These are phyloP conservation scores for Purpureocillium takamizusanense DNA, from an alignment of 2,329 filamentous ascomycete genomes.

Conservation along the genomic window DNA sequence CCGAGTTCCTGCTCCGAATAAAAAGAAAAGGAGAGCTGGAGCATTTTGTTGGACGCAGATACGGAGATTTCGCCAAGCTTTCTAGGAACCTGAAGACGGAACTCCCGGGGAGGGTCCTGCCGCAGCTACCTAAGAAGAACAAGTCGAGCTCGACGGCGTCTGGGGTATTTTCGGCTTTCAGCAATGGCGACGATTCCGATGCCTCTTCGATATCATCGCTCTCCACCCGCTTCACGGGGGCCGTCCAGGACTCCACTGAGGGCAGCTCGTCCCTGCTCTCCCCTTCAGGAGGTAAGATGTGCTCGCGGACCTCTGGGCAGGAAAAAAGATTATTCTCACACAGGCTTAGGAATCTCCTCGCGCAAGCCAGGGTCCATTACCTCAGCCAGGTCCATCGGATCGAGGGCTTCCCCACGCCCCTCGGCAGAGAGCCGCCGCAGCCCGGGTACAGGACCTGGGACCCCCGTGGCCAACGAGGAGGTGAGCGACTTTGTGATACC, in stretches of 20 bases:
- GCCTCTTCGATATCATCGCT: slow-evolving; percentile 71
- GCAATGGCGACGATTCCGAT: slow-evolving; percentile 59
- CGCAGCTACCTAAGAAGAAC: slow-evolving; percentile 84
- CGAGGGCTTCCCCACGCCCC: slow-evolving; percentile 19
- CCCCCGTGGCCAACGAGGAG: slow-evolving; percentile 12
- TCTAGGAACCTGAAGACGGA: slow-evolving; percentile 75
- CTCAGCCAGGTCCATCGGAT: slow-evolving; percentile 20
- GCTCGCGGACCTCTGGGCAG: background rate
- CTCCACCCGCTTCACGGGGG: slow-evolving; percentile 55
- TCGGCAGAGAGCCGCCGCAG: slow-evolving; percentile 22
- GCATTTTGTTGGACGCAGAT: slow-evolving; percentile 73
- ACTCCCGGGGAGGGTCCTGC: slow-evolving; percentile 81
- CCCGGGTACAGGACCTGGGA: slow-evolving; percentile 11
- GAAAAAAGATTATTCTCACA: background rate
- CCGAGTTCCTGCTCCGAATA: slow-evolving; percentile 84
- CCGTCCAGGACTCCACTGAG: slow-evolving; percentile 12
- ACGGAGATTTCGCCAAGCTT: slow-evolving; percentile 77
- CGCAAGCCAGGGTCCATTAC: slow-evolving; percentile 17
- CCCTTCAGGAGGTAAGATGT: slow-evolving; percentile 11
- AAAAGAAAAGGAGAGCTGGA: slow-evolving; percentile 69
- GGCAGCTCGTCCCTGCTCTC: slow-evolving; percentile 16
- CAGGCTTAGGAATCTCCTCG: slow-evolving; percentile 5
- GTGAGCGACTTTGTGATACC: slow-evolving; percentile 10
- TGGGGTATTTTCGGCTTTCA: slow-evolving; percentile 41
- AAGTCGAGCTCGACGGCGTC: slow-evolving; percentile 64